Evolutionary conservation across 2,329 filamentous ascomycete species (phyloP).

Genomic region (Ascochyta lentis): DNA sequence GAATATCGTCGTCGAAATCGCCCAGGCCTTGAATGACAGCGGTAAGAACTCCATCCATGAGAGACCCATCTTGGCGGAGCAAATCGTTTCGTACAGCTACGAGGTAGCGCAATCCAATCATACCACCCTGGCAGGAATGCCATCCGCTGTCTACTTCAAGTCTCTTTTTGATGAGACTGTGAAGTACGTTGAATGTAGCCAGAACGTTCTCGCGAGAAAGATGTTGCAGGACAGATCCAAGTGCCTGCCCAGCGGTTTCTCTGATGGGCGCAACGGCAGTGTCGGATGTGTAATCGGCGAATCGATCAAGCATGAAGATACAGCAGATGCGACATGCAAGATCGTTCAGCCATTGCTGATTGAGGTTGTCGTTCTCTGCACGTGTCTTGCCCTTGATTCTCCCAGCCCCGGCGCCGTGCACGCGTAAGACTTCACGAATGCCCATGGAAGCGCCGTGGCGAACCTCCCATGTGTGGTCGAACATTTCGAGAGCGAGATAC

Average conservation of each 20-base stretch:
- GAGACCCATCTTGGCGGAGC: slow-evolving; percentile 78
- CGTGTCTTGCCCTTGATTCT: slow-evolving; percentile 73
- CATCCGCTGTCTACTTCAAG: slow-evolving; percentile 69
- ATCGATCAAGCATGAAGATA: slow-evolving; percentile 96
- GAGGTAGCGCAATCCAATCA: slow-evolving; percentile 94
- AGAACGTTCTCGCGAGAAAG: slow-evolving; percentile 80
- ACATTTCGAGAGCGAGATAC: slow-evolving; percentile 90
- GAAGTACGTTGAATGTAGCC: slow-evolving; percentile 81
- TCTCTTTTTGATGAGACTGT: slow-evolving; percentile 88
- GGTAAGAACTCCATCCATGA: slow-evolving; percentile 91
- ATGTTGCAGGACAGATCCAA: slow-evolving; percentile 87
- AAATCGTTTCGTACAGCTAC: slow-evolving; percentile 95
- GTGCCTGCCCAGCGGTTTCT: slow-evolving; percentile 91
- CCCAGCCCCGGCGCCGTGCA: slow-evolving; percentile 90
- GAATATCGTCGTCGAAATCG: slow-evolving; percentile 92
- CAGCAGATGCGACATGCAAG: slow-evolving; percentile 93
- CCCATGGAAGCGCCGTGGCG: slow-evolving; percentile 96
- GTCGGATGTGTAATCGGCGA: slow-evolving; percentile 97
- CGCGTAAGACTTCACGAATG: slow-evolving; percentile 85
- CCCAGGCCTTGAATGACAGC: slow-evolving; percentile 95
- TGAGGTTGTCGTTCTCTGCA: slow-evolving; percentile 77
- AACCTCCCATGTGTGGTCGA: slow-evolving; percentile 93
- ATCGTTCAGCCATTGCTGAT: slow-evolving; percentile 89
- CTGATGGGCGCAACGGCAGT: slow-evolving; percentile 95
- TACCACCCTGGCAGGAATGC: slow-evolving; percentile 96